Evolutionary conservation across 164 flowering plant species (phyloP).

Genomic region (Magnolia officinalis): DNA sequence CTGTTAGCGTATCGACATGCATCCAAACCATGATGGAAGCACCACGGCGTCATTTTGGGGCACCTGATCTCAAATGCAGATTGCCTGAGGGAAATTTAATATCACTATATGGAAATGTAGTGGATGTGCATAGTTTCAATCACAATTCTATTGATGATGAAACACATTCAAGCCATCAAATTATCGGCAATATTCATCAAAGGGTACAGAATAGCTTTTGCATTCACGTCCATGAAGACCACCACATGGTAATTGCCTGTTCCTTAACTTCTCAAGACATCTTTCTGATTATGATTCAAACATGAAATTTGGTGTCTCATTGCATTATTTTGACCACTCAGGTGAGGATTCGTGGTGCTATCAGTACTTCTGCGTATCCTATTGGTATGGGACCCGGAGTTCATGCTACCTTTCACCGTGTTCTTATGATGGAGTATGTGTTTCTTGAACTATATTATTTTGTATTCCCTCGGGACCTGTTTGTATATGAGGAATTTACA

Average conservation of each 20-base stretch:
- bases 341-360: slow-evolving; percentile 56
- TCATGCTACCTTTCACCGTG: slow-evolving; percentile 69
- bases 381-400: slow-evolving; percentile 75
- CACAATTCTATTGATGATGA: slow-evolving; percentile 11
- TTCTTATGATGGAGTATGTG: slow-evolving; percentile 58
- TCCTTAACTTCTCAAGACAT: background rate
- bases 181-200: slow-evolving; percentile 17
- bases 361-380: slow-evolving; percentile 39
- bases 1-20: slow-evolving; percentile 13
- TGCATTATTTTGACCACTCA: slow-evolving; percentile 18
- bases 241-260: slow-evolving; percentile 41
- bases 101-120: slow-evolving; percentile 59
- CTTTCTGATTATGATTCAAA: slow-evolving; percentile 1
- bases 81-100: slow-evolving; percentile 61
- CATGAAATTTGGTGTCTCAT: slow-evolving; percentile 8
- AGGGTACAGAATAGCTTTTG: slow-evolving; percentile 27
- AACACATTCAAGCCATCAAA: slow-evolving; percentile 14
- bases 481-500: too few species aligned
- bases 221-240: slow-evolving; percentile 48
- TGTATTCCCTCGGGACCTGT: too few species aligned
- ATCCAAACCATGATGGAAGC: slow-evolving; percentile 14
- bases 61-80: slow-evolving; percentile 19
- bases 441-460: background rate
- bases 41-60: slow-evolving; percentile 17
- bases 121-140: slow-evolving; percentile 39